Conservation (phyloP, 352 stramenopile genomes). For the Chrysophaeum taylorii region DNA sequence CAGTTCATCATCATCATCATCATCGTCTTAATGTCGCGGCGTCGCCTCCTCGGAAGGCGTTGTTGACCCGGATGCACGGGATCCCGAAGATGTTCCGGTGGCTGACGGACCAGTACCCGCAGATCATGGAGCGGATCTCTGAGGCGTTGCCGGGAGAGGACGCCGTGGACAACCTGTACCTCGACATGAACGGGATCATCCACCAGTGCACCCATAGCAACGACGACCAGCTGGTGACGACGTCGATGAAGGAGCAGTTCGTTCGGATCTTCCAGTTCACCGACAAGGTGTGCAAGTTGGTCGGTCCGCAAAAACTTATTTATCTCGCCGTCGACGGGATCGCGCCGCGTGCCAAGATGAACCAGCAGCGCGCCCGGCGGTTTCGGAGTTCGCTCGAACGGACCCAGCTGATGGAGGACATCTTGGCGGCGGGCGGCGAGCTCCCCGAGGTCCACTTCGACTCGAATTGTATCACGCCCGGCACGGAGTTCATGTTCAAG, state of each 20-base stretch:
- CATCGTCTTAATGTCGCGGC: too few species aligned
- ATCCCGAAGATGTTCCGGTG: conserved; percentile 65
- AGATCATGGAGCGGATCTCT: conserved; percentile 38
- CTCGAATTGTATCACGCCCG: conserved; percentile 98
- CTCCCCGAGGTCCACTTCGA: conserved; percentile 69
- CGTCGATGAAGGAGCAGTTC: background rate
- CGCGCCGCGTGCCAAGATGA: conserved; percentile 72
- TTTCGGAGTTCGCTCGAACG: conserved; percentile 69
- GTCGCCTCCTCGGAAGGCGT: too few species aligned
- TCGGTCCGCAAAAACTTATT: conserved; percentile 59
- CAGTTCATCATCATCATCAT: too few species aligned
- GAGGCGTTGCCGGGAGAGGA: conserved; percentile 20
- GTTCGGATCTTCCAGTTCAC: conserved; percentile 14
- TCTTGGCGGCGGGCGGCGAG: conserved; percentile 33
- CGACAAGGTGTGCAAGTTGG: conserved; percentile 57
- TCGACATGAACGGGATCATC: conserved; percentile 95
- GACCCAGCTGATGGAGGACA: conserved; percentile 34
- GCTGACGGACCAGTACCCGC: conserved; percentile 58
- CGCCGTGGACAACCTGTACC: conserved; percentile 80
- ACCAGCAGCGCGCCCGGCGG: conserved; percentile 86
- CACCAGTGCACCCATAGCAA: conserved; percentile 92
- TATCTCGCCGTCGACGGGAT: conserved; percentile 93
- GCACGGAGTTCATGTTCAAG: conserved; percentile 96
- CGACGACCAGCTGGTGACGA: conserved; percentile 54
- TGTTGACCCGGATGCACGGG: too few species aligned